These are phyloP conservation scores for Anthracocystis panici-leucophaei DNA, from an alignment of 1,284 basidiomycete species.

Conservation along the genomic window DNA sequence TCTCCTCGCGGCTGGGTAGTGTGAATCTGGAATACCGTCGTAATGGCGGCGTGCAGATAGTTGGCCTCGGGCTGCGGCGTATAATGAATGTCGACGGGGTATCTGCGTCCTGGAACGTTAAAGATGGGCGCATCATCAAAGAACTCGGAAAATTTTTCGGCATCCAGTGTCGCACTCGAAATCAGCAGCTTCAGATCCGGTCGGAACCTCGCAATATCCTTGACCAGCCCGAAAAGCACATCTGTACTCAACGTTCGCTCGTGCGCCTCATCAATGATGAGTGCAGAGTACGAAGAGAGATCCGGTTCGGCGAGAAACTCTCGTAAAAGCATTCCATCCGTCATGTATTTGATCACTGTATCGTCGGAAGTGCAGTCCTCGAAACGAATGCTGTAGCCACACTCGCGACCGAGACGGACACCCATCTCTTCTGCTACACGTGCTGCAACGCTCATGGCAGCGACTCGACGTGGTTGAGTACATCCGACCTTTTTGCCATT, in stretches of 20 bases:
- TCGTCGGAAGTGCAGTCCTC: conserved; percentile 98
- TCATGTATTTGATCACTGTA: conserved; percentile 69
- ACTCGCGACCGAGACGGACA: conserved; percentile 92
- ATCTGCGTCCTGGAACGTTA: conserved; percentile 90
- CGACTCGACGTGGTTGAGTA: conserved; percentile 97
- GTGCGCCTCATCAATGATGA: conserved; percentile 70
- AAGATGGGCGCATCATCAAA: conserved; percentile 69
- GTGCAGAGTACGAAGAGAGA: conserved; percentile 60
- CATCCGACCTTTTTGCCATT: conserved; percentile 90
- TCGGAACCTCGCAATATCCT: conserved; percentile 67
- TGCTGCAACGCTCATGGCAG: conserved; percentile 98
- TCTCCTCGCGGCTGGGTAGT: conserved; percentile 98
- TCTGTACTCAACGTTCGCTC: conserved; percentile 68
- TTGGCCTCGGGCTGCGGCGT: conserved; percentile 73
- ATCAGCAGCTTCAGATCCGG: conserved; percentile 68
- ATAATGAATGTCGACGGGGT: conserved; percentile 98
- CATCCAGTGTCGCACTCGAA: conserved; percentile 66
- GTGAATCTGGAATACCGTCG: conserved; percentile 98
- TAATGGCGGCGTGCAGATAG: conserved; percentile 97
- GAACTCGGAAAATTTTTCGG: conserved; percentile 68
- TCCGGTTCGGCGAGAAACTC: conserved; percentile 69
- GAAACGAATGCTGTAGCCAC: conserved; percentile 95
- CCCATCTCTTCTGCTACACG: conserved; percentile 99
- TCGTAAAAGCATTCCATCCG: conserved; percentile 69
- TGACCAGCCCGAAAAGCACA: conserved; percentile 67